Percentiles rank a stretch among this genome's conserved stretches.
Evolutionary conservation across 2,329 filamentous ascomycete genomes (phyloP).

Genomic region (Ceratocystis harringtonii): DNA sequence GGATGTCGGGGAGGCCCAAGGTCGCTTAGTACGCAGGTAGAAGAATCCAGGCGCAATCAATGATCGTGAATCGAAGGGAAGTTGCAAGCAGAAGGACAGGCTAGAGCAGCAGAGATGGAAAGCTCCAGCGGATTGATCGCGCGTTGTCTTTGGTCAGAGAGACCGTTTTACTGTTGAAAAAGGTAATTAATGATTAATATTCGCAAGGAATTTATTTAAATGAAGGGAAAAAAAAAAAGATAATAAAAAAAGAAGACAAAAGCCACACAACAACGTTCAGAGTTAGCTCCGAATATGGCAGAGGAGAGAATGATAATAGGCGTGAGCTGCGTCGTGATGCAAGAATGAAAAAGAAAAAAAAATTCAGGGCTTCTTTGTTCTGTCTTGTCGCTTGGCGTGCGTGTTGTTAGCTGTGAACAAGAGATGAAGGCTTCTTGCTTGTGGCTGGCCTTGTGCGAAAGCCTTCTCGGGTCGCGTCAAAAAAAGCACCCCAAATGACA

Average conservation of each 20-base stretch:
- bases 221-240: not conserved
- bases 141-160: not conserved
- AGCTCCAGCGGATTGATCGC: not conserved
- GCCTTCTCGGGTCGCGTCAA: slow-evolving; percentile 8
- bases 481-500: not conserved
- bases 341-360: not conserved
- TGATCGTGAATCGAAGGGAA: not conserved
- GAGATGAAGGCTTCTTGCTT: not conserved
- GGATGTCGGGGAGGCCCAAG: not conserved
- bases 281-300: too few species aligned
- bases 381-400: not conserved
- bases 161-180: not conserved
- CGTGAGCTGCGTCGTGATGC: not conserved
- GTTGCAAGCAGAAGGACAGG: not conserved
- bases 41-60: not conserved
- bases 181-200: slow-evolving; percentile 4
- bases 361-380: not conserved
- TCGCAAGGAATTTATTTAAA: not conserved
- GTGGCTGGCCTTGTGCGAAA: not conserved
- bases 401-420: not conserved
- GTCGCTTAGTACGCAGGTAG: not conserved
- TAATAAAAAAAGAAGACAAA: not conserved
- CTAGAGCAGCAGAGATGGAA: not conserved
- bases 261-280: not conserved
- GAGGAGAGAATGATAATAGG: not conserved